Percentiles rank a stretch among this genome's conserved stretches.
phyloP scores from a whole-genome alignment of 2,329 filamentous ascomycete species.

The Pseudogymnoascus sp. region DNA sequence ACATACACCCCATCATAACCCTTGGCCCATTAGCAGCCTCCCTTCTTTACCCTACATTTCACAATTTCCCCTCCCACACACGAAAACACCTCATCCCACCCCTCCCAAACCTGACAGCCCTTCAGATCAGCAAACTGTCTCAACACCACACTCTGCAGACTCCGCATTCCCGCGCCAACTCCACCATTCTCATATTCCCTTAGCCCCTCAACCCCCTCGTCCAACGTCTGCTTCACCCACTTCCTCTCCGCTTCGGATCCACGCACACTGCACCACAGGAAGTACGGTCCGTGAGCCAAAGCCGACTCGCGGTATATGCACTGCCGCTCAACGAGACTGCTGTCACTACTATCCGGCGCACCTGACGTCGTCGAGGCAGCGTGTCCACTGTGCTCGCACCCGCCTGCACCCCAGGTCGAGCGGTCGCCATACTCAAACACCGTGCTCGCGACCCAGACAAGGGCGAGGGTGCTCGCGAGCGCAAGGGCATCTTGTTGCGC shows the following conservation, averaged over 20 bases:
- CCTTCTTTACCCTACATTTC: background rate
- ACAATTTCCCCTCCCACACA: background rate
- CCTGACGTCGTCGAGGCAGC: background rate
- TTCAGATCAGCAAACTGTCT: background rate
- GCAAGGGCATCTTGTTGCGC: background rate
- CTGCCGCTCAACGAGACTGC: background rate
- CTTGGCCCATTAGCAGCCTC: background rate
- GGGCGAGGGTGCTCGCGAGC: background rate
- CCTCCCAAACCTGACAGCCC: background rate
- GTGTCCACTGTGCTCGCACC: background rate
- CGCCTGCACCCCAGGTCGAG: background rate
- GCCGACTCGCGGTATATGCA: background rate
- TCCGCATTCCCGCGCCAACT: background rate
- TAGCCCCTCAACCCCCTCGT: background rate
- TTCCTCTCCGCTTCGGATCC: background rate
- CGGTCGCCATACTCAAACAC: background rate
- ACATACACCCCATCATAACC: background rate
- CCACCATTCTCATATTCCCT: background rate
- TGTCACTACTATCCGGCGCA: background rate
- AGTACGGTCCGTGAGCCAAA: background rate
- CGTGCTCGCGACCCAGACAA: background rate
- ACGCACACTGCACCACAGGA: background rate
- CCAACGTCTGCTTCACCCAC: background rate
- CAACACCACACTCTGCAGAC: background rate
- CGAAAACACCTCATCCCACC: background rate